Percentiles rank a stretch among this genome's conserved stretches.
Conservation (phyloP, 2,329 filamentous ascomycete species). For the Dothistroma pini region DNA sequence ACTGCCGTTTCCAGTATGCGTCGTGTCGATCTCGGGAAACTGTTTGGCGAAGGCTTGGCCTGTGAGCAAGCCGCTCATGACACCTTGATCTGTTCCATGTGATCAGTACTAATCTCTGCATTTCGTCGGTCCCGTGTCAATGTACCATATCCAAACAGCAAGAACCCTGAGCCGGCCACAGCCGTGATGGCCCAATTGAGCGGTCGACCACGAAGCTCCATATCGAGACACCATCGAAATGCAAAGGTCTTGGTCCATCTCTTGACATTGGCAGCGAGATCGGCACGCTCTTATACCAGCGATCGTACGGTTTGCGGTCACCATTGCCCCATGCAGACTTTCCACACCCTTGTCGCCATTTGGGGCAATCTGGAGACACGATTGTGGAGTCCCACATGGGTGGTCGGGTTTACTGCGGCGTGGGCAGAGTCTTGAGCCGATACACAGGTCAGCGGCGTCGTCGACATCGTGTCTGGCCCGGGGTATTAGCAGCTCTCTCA, state of each 20-base stretch:
- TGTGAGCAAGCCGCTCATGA: slow-evolving; percentile 17
- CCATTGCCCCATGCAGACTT: neutral
- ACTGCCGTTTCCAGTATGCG: slow-evolving; percentile 9
- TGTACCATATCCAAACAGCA: slow-evolving; percentile 19
- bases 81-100: slow-evolving; percentile 5
- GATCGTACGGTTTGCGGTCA: neutral
- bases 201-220: slow-evolving; percentile 15
- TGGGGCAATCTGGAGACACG: neutral
- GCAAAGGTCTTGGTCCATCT: neutral
- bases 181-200: slow-evolving; percentile 21
- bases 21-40: slow-evolving; percentile 21
- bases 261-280: neutral
- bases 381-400: neutral
- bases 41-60: slow-evolving; percentile 14
- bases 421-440: neutral
- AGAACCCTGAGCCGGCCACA: slow-evolving; percentile 17
- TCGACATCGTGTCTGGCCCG: neutral
- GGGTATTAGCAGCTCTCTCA: neutral
- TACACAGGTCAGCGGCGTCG: neutral
- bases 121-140: slow-evolving; percentile 2
- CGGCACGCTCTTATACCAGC: neutral
- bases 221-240: neutral
- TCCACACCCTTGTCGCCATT: neutral
- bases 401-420: neutral
- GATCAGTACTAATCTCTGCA: neutral